phyloP scores from a whole-genome alignment of 2,329 filamentous ascomycete genomes.

The Teratosphaeria viscida region DNA sequence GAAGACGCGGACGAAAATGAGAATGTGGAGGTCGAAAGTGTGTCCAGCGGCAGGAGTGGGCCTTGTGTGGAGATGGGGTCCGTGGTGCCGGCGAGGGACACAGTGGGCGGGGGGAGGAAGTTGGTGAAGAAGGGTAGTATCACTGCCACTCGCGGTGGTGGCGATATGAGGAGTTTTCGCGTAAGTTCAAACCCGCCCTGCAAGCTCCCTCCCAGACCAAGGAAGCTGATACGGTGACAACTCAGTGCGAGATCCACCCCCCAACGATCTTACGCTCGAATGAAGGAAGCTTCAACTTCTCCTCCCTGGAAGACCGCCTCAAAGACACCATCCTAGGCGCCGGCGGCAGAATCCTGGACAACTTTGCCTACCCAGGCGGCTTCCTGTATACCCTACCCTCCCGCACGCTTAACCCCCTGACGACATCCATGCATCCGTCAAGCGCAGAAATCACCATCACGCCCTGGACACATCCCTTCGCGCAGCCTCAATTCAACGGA shows the following conservation, averaged over 20 bases:
- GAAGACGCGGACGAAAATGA: not conserved
- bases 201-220: not conserved
- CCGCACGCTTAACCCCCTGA: not conserved
- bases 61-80: not conserved
- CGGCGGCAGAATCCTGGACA: slow-evolving; percentile 8
- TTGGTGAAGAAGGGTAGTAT: not conserved
- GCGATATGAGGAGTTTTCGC: not conserved
- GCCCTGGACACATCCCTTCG: slow-evolving; percentile 5
- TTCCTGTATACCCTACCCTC: slow-evolving; percentile 11
- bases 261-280: not conserved
- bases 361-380: slow-evolving; percentile 11
- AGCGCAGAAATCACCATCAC: slow-evolving; percentile 6
- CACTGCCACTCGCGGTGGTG: not conserved
- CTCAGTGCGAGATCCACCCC: slow-evolving; percentile 11
- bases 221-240: not conserved
- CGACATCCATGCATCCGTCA: slow-evolving; percentile 5
- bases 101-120: not conserved
- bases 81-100: not conserved
- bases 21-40: not conserved
- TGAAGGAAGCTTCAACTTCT: slow-evolving; percentile 1
- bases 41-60: not conserved
- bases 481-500: slow-evolving; percentile 7
- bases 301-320: slow-evolving; percentile 7
- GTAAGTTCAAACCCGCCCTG: not conserved
- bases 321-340: slow-evolving; percentile 6